Evolutionary conservation across 179 eudicot species (phyloP).

Genomic region (Beta macrorhiza): DNA sequence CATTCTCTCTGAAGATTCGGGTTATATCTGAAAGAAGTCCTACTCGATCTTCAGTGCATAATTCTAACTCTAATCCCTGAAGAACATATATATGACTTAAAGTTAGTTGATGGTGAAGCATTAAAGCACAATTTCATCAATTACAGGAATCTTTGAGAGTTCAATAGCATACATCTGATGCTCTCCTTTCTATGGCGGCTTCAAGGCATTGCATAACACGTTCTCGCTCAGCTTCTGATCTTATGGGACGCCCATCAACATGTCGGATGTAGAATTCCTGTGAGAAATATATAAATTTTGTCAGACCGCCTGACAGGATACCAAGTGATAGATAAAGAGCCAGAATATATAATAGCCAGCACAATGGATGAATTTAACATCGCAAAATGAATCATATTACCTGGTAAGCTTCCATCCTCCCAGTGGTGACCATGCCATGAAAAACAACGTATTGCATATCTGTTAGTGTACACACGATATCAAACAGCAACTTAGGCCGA

Average conservation of each 20-base stretch:
- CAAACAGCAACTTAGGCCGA: constrained; percentile 83
- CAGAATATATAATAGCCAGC: no score
- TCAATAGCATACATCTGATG: constrained; percentile 53
- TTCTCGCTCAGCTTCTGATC: constrained; percentile 76
- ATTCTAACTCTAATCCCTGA: constrained; percentile 77
- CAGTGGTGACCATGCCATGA: constrained; percentile 75
- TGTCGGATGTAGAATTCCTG: constrained; percentile 93
- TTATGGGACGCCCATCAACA: constrained; percentile 70
- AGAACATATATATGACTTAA: not conserved
- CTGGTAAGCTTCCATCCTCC: constrained; percentile 73
- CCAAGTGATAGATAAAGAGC: no score
- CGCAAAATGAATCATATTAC: constrained; percentile 26
- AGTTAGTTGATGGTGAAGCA: constrained; percentile 11
- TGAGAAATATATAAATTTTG: not conserved
- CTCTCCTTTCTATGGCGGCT: constrained; percentile 84
- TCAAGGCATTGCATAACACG: constrained; percentile 80
- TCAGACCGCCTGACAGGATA: not conserved
- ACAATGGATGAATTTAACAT: no score
- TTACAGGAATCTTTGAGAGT: not conserved
- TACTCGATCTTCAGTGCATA: constrained; percentile 64
- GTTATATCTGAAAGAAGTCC: constrained; percentile 85
- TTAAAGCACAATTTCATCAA: not conserved
- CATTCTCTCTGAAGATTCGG: constrained; percentile 72
- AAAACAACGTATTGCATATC: constrained; percentile 90
- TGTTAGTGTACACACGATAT: constrained; percentile 76